Percentiles rank a stretch among this genome's conserved stretches.
phyloP scores from a whole-genome alignment of 179 eudicot genomes.

The Carnegiea gigantea region DNA sequence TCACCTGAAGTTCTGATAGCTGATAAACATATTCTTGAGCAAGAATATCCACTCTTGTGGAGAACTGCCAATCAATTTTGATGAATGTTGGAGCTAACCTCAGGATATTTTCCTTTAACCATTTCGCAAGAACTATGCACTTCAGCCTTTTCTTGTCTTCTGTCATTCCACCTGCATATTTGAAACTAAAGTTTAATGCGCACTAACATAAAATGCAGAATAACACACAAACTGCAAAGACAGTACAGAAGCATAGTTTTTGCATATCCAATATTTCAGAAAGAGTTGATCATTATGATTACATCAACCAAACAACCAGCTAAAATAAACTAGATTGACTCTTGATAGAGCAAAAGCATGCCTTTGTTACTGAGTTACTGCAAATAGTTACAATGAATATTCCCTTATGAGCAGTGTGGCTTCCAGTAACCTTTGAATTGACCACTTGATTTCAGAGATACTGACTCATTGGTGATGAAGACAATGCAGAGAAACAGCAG shows the following conservation, averaged over 20 bases:
- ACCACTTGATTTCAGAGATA: background rate
- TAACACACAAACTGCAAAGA: background rate
- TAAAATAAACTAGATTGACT: background rate
- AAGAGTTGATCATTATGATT: background rate
- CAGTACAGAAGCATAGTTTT: background rate
- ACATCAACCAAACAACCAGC: background rate
- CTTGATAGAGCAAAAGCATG: background rate
- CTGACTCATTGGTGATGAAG: background rate
- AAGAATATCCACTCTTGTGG: constrained; percentile 97
- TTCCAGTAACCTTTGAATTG: background rate
- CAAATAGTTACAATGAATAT: background rate
- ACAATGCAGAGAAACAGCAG: background rate
- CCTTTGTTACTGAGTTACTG: background rate
- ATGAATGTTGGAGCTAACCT: constrained; percentile 97
- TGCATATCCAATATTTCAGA: background rate
- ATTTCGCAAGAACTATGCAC: constrained; percentile 85
- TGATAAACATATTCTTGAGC: constrained; percentile 97
- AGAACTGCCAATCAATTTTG: constrained; percentile 96
- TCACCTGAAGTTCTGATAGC: constrained; percentile 95
- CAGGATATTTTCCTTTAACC: constrained; percentile 92
- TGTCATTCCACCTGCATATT: constrained; percentile 82
- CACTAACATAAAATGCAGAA: constrained; percentile 6
- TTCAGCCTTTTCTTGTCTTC: constrained; percentile 68
- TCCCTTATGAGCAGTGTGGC: background rate
- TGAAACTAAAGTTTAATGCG: background rate